A percentile compares a stretch with the other conserved stretches of the same genome.
Conservation (phyloP, 2,329 filamentous ascomycete species). For the Hypoxylon sp. region DNA sequence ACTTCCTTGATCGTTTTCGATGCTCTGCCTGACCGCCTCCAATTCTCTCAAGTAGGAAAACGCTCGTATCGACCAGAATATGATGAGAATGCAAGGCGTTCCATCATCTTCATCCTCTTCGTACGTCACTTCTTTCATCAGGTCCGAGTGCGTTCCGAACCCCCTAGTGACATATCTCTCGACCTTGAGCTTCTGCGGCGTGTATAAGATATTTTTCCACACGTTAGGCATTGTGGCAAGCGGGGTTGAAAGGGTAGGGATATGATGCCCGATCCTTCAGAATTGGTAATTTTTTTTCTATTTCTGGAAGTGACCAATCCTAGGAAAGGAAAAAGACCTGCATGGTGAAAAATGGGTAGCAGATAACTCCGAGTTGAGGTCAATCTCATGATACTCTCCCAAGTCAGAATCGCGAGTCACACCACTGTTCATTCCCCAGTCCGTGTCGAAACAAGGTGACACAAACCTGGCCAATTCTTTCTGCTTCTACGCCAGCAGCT, state of each 20-base stretch:
- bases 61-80: slow-evolving; percentile 10
- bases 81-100: slow-evolving; percentile 33
- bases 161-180: slow-evolving; percentile 2
- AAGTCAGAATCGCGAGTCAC: not conserved
- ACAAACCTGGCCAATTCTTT: not conserved
- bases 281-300: slow-evolving; percentile 4
- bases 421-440: not conserved
- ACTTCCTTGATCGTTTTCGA: slow-evolving; percentile 15
- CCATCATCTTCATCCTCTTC: slow-evolving; percentile 33
- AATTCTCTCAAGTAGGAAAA: slow-evolving; percentile 10
- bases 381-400: not conserved
- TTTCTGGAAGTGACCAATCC: not conserved
- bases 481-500: not conserved
- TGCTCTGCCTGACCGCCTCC: slow-evolving; percentile 3
- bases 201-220: slow-evolving; percentile 24
- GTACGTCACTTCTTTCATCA: slow-evolving; percentile 24
- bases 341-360: not conserved
- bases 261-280: slow-evolving; percentile 4
- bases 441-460: not conserved
- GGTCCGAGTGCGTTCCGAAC: not conserved
- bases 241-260: not conserved
- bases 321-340: not conserved
- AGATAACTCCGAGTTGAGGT: not conserved
- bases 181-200: slow-evolving; percentile 17
- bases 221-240: slow-evolving; percentile 25